These are phyloP conservation scores for Cucurbita ficifolia DNA, from an alignment of 306 rosid species.

Conservation along the genomic window DNA sequence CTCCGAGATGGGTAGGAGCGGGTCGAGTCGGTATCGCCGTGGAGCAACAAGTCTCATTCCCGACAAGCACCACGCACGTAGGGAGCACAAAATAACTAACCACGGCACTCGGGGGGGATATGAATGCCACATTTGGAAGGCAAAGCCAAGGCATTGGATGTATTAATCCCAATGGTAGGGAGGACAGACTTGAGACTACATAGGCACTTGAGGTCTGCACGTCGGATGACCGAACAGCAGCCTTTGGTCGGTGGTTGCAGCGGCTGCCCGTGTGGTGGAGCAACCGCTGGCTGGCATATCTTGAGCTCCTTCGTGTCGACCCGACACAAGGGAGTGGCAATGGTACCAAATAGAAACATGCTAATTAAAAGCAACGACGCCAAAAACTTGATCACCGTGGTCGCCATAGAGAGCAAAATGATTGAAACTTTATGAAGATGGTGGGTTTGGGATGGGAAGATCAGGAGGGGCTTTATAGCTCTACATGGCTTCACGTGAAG, in stretches of 20 bases:
- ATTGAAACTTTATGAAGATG: too few species aligned
- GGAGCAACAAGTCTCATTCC: too few species aligned
- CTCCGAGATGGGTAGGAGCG: too few species aligned
- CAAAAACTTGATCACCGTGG: neutral
- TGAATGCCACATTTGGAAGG: slow-evolving; percentile 39
- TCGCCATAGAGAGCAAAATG: neutral
- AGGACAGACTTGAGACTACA: slow-evolving; percentile 30
- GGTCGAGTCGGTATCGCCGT: too few species aligned
- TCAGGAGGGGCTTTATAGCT: neutral
- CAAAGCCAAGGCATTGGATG: slow-evolving; percentile 42
- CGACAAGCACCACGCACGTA: too few species aligned
- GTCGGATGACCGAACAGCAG: slow-evolving; percentile 36
- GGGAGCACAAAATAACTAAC: neutral
- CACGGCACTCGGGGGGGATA: neutral
- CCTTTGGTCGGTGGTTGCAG: slow-evolving; percentile 23
- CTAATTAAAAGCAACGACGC: slow-evolving; percentile 16
- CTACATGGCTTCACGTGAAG: neutral
- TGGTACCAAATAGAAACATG: slow-evolving; percentile 13
- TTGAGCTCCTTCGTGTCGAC: slow-evolving; percentile 20
- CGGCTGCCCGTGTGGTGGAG: slow-evolving; percentile 10
- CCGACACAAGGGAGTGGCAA: slow-evolving; percentile 25
- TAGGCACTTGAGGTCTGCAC: slow-evolving; percentile 35
- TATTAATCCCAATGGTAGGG: slow-evolving; percentile 32
- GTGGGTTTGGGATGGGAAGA: neutral
- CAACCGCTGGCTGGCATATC: slow-evolving; percentile 33